phyloP scores from a whole-genome alignment of 495 filamentous ascomycete genomes.

The Cudoniella acicularis region DNA sequence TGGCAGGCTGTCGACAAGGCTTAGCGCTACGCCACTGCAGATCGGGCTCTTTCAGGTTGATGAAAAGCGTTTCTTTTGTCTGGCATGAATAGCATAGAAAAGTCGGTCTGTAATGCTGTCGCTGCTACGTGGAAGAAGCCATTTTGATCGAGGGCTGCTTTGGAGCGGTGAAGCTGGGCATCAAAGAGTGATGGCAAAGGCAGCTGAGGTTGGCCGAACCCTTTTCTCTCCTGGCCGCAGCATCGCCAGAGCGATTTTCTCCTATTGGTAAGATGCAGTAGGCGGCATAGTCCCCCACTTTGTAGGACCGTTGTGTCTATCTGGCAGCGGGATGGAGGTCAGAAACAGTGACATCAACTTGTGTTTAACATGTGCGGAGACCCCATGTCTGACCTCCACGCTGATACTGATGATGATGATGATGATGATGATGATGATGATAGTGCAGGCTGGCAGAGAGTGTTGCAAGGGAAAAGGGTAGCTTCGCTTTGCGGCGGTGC shows the following conservation, averaged over 20 bases:
- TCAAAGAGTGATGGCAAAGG: neutral
- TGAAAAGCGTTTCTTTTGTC: neutral
- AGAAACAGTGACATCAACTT: too few relatives aligned
- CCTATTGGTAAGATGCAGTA: neutral
- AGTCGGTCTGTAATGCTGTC: neutral
- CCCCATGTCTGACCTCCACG: neutral
- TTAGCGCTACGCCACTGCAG: neutral
- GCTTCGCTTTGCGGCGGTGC: neutral
- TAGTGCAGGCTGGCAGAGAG: too few relatives aligned
- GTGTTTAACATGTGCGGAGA: neutral
- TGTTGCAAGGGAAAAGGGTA: too few relatives aligned
- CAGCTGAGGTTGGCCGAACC: neutral
- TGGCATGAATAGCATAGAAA: neutral
- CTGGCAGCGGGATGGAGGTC: too few relatives aligned
- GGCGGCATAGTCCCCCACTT: neutral
- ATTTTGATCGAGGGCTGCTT: too few relatives aligned
- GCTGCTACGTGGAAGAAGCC: neutral
- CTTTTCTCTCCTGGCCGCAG: neutral
- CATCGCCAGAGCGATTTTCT: neutral
- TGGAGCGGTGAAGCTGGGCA: neutral
- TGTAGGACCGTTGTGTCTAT: neutral
- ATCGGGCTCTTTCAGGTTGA: neutral
- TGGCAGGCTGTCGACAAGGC: neutral
- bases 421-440: too few relatives aligned
- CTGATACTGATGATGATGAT: slow-evolving; percentile 1